Evolutionary conservation across 1,284 basidiomycete species (phyloP), one percentile per base, ranked within the genome.

Genomic region (Ceratorhiza oryzae-sativae): DNA sequence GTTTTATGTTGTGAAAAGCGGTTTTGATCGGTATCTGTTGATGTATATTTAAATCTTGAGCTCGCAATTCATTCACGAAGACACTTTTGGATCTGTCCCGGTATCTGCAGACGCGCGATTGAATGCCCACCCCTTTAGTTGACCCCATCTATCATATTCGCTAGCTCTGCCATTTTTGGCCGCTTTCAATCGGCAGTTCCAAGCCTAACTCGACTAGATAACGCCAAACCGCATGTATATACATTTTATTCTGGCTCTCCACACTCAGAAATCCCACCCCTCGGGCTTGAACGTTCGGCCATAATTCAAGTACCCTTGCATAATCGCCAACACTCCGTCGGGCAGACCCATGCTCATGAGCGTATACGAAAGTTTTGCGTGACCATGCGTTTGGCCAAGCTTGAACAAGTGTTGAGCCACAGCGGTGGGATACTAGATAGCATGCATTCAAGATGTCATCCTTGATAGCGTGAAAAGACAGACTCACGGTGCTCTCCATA

Each of bases 311-410:
- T 91, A 93, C 75, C 89, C 88, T 75, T 93, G 89, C 92, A 95
- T 93, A 75, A 95, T 90, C 81, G 91, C 92, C 77, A 91, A 83
- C 68, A 96, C 90, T 9, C 89, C 85, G 1, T 93, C 91, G 0
- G 94, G 94, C 9, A 96, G 83, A 20, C 92, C 91, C 93, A 98
- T 97, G 78, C 94, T 97, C 67, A 98, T 83, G 30, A 99, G 82
- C 10, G 95, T 97, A 79, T 96, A 98, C 63, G 90, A 88, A 73
- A 98, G 95, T 83, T 99, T 99, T 70, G 89, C 91, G 76, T 96
- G 90, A 0, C 97, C 97, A 76, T 98, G 95, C n/a, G 92, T 88
- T 79, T 91, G 89, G 15, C 96, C 95, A 18, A 99, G 84, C 80
- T 95, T 95, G 88, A 94, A 98, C 77, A 98, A 88, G 72, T 90